phyloP scores from a whole-genome alignment of 306 rosid species.

The Arachis stenosperma region DNA sequence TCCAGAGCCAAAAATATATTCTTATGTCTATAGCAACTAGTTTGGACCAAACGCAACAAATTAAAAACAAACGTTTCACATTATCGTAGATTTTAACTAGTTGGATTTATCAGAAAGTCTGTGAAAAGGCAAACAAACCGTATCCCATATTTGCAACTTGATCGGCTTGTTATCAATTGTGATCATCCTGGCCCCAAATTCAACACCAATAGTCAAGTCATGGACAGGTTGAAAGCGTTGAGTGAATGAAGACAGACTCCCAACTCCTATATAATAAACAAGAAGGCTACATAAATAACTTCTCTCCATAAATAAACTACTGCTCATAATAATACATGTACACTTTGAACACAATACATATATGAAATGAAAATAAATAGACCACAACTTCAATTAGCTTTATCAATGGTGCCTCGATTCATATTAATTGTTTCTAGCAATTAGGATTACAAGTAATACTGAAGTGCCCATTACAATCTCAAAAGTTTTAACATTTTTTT shows the following conservation, averaged over 20 bases:
- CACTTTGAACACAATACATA: background rate
- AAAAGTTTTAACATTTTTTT: background rate
- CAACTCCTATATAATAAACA: slow-evolving; percentile 66
- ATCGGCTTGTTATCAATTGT: slow-evolving; percentile 88
- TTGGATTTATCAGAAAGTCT: background rate
- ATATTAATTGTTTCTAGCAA: background rate
- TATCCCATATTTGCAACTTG: slow-evolving; percentile 99
- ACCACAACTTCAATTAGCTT: background rate
- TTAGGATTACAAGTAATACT: background rate
- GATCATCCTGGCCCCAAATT: slow-evolving; percentile 98
- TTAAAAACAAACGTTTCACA: background rate
- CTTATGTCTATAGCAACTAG: background rate
- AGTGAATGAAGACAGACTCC: slow-evolving; percentile 96
- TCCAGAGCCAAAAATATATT: background rate
- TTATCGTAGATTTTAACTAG: slow-evolving; percentile 3
- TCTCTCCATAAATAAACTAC: background rate
- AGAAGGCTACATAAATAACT: background rate
- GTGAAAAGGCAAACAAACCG: slow-evolving; percentile 58
- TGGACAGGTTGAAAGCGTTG: slow-evolving; percentile 97
- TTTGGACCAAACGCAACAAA: background rate
- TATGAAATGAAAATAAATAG: slow-evolving; percentile 1
- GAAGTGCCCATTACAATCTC: background rate
- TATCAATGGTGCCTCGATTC: background rate
- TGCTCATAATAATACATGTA: background rate
- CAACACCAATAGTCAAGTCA: slow-evolving; percentile 97